Evolutionary conservation across 139 green algal genomes (phyloP), one percentile per base, ranked within the genome.

Genomic region (Astrephomene gubernaculifera): DNA sequence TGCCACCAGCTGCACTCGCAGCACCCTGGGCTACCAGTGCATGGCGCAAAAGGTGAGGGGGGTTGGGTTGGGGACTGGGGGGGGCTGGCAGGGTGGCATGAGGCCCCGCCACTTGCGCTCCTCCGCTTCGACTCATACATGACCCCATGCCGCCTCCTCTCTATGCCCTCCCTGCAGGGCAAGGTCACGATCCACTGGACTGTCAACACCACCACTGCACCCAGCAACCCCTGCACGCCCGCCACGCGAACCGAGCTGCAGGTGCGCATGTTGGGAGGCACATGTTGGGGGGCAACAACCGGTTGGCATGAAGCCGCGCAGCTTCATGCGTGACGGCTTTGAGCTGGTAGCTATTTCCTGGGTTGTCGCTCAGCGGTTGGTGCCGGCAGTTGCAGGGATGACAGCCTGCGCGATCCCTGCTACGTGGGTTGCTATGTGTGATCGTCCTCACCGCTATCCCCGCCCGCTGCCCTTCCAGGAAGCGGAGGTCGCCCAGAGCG

Each of bases 181-280:
- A 54, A 54, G 12, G 68, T 75, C 39, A 75, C 68, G 39, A 38
- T 75, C 8, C 68, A 75, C 68, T 75, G 68, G 68, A 36, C 39
- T 29, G 19, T 75, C 39, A 75, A 75, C 68, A 75, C 39, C 36
- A 8, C 68, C 68, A 39, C 68, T 7, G 57, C 57, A 9, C 57
- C 57, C 19, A 33, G 6, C 57, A 65, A 65, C 57, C 57, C 57
- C 57, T 65, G 57, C 57, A 65, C 57, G 57, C 57, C 57, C 14
- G 31, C 57, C 57, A 65, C 19, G 57, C 57, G 57, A n/a, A 65
- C 57, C 6, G 57, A 9, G 17, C 57, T 65, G 19, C 57, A 33
- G 57, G 19, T 65, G 57, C 19, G 57, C 17, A 57, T 57, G 49
- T 17, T 25, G 14, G 49, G 49, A 12, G 49, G 49, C 49, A 17